Evolutionary conservation across 1,139 yeast species (phyloP).

Genomic region (Torulaspora pretoriensis): DNA sequence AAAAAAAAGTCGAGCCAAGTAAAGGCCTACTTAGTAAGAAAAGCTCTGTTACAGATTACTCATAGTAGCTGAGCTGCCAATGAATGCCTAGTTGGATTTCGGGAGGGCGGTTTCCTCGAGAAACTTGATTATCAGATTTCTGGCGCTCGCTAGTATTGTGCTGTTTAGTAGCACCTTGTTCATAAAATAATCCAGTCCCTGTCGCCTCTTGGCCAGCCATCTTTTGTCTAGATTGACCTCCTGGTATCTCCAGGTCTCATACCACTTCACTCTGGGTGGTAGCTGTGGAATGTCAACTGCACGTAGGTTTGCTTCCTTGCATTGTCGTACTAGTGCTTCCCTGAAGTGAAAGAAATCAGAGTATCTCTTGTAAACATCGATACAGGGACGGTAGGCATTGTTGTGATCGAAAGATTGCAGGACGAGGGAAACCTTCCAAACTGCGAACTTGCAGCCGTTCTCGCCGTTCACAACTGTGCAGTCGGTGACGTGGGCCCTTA

Average conservation of each 20-base stretch:
- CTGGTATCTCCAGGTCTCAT: conserved; percentile 29
- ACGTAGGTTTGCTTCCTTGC: conserved; percentile 13
- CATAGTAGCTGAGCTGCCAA: background rate
- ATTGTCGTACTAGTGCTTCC: conserved; percentile 13
- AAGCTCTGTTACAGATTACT: background rate
- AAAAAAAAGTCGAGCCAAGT: conserved; percentile 5
- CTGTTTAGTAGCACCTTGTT: conserved; percentile 28
- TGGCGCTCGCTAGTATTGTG: conserved; percentile 19
- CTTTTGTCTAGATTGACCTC: conserved; percentile 26
- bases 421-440: conserved; percentile 30
- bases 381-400: conserved; percentile 9
- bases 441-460: conserved; percentile 26
- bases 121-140: conserved; percentile 19
- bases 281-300: conserved; percentile 23
- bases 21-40: background rate
- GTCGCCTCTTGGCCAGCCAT: conserved; percentile 32
- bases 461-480: conserved; percentile 29
- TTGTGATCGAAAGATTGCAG: conserved; percentile 16
- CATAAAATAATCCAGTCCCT: conserved; percentile 32
- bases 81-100: background rate
- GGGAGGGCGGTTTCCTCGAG: conserved; percentile 10
- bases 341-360: conserved; percentile 29
- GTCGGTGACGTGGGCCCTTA: conserved; percentile 22
- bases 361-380: conserved; percentile 29
- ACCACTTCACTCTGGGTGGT: conserved; percentile 34